phyloP scores from a whole-genome alignment of 805 yeast species.

The Scheffersomyces spartinae region DNA sequence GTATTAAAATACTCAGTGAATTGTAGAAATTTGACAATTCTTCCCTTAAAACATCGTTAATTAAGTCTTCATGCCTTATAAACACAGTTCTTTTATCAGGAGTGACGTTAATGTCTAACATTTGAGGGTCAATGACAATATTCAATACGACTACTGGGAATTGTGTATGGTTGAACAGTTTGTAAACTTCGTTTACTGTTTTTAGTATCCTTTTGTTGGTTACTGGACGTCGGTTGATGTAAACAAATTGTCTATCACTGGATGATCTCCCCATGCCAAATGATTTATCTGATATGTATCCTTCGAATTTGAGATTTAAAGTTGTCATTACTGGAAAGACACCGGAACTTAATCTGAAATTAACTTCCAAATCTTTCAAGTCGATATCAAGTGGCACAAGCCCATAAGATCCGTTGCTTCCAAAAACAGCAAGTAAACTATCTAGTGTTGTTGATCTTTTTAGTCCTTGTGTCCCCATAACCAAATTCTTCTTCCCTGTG shows the following conservation, averaged over 20 bases:
- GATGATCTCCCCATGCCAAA: slow-evolving; percentile 69
- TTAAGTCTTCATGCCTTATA: slow-evolving; percentile 51
- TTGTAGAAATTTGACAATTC: slow-evolving; percentile 38
- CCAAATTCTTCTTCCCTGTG: slow-evolving; percentile 37
- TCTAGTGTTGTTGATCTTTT: slow-evolving; percentile 22
- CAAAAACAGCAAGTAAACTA: slow-evolving; percentile 60
- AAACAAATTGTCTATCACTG: slow-evolving; percentile 66
- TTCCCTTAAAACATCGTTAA: slow-evolving; percentile 46
- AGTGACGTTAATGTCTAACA: slow-evolving; percentile 76
- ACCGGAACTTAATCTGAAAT: slow-evolving; percentile 9
- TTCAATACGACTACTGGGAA: slow-evolving; percentile 60
- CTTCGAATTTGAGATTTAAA: slow-evolving; percentile 30
- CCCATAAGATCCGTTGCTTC: slow-evolving; percentile 51
- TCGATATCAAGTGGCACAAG: slow-evolving; percentile 37
- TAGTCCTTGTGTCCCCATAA: slow-evolving; percentile 54
- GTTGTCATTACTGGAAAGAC: slow-evolving; percentile 5
- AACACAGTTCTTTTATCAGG: slow-evolving; percentile 79
- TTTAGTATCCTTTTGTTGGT: slow-evolving; percentile 40
- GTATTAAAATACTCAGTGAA: slow-evolving; percentile 13
- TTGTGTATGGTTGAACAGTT: slow-evolving; percentile 59
- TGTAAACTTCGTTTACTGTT: slow-evolving; percentile 63
- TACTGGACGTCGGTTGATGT: slow-evolving; percentile 70
- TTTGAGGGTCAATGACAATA: slow-evolving; percentile 37
- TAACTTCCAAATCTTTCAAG: slow-evolving; percentile 19
- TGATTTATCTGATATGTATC: slow-evolving; percentile 64